These are phyloP conservation scores for Chaetomium strumarium DNA, from an alignment of 2,329 filamentous ascomycete genomes.

Conservation along the genomic window DNA sequence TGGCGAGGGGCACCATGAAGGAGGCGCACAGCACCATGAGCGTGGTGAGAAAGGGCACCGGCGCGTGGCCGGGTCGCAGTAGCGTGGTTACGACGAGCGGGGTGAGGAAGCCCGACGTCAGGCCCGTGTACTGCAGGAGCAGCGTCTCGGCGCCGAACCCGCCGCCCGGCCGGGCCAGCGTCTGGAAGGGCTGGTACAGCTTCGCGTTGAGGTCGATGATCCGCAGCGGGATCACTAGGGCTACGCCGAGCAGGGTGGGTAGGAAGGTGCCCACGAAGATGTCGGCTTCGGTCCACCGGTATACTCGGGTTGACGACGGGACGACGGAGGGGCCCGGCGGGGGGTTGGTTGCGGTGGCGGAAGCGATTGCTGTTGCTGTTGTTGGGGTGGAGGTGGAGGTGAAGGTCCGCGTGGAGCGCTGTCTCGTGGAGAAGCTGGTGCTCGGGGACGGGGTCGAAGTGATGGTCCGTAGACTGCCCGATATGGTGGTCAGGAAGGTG, in stretches of 20 bases:
- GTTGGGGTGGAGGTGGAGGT: slow-evolving; percentile 23
- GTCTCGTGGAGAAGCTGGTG: slow-evolving; percentile 24
- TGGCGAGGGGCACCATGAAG: slow-evolving; percentile 35
- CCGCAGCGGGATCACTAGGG: slow-evolving; percentile 35
- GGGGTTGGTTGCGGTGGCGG: neutral
- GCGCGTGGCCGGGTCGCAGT: slow-evolving; percentile 27
- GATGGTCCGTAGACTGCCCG: slow-evolving; percentile 27
- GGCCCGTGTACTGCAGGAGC: slow-evolving; percentile 36
- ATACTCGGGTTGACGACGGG: slow-evolving; percentile 21
- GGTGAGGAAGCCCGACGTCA: slow-evolving; percentile 32
- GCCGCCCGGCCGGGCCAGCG: slow-evolving; percentile 33
- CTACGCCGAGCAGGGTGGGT: slow-evolving; percentile 35
- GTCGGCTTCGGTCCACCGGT: slow-evolving; percentile 24
- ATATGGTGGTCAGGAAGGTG: slow-evolving; percentile 25
- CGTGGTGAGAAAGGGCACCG: slow-evolving; percentile 35
- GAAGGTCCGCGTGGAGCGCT: slow-evolving; percentile 22
- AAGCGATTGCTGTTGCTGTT: neutral
- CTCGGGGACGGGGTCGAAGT: slow-evolving; percentile 26
- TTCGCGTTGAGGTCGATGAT: slow-evolving; percentile 37
- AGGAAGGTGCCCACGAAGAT: slow-evolving; percentile 40
- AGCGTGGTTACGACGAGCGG: slow-evolving; percentile 33
- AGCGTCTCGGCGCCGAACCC: slow-evolving; percentile 37
- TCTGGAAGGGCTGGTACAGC: slow-evolving; percentile 40
- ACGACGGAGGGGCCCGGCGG: slow-evolving; percentile 15
- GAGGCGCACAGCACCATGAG: slow-evolving; percentile 31